Base-by-base conservation (phyloP, 73 alveolate genomes). In the Halteria grandinella region DNA sequence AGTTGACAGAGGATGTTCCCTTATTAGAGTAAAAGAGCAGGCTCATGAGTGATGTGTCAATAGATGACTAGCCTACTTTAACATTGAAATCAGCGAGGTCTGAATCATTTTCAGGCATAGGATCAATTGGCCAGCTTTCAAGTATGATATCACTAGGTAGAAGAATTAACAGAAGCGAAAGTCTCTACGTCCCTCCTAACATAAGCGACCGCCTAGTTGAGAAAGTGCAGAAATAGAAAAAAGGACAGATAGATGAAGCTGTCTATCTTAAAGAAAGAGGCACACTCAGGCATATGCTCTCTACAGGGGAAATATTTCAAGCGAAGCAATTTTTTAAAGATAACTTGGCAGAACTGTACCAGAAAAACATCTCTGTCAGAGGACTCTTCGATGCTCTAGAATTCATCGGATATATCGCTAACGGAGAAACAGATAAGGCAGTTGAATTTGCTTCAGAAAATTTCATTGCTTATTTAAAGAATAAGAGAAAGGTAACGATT, bases 201-300 rank as follows among this genome's bases (percentile, higher is more conserved):
- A 23, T 62, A 2, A 39, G 54, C 45, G 77, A 62, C 45, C 39
- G 15, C 39, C 47, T 62, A 17, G 20, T 62, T 39, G 77, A 62
- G 21, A 62, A n/a, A n/a, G n/a, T n/a, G n/a, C n/a, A 62, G 25
- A 62, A 47, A 17, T 55, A 36, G 25, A 62, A 62, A 39, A 25
- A 62, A 10, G 1, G 1, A 7, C 33, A 62, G 43, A 33, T 59
- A 1, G 28, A 25, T 23, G 23, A 47, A 1, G 45, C 55, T 6
- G 2, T 62, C 8, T 62, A 62, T 27, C 29, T 62, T 1, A 62
- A 62, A 24, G 77, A 62, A 7, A 62, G 77, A 62, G 77, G 59
- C 40, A 18, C 45, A 15, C 48, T 62, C 14, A 62, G 58, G 32
- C 39, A 62, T 39, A 36, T 62, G 77, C 3, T 62, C 10, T 10